These are phyloP conservation scores for Dictyostelium citrinum DNA, from an alignment of 78 protist species.

Conservation along the genomic window DNA sequence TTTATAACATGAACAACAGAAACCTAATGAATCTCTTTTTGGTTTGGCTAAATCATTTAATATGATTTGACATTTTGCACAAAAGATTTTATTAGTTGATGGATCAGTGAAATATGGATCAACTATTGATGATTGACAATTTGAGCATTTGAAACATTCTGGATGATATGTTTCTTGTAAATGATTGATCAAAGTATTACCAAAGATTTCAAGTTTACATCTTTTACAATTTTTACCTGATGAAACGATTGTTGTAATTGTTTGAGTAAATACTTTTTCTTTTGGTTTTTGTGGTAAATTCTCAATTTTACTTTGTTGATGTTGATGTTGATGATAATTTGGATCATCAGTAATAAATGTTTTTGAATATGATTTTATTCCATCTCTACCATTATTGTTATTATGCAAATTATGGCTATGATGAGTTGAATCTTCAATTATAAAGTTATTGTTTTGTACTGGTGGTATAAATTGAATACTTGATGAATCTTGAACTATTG, in stretches of 20 bases:
- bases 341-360: background rate
- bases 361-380: background rate
- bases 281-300: background rate
- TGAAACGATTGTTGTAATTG: conserved; percentile 2
- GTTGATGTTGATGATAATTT: background rate
- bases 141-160: conserved; percentile 10
- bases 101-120: conserved; percentile 34
- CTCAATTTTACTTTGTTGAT: background rate
- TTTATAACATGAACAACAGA: conserved; percentile 30
- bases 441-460: background rate
- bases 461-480: background rate
- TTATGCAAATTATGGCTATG: background rate
- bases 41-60: conserved; percentile 16
- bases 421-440: background rate
- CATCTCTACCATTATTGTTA: background rate
- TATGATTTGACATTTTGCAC: conserved; percentile 34
- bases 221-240: conserved; percentile 10
- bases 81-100: background rate
- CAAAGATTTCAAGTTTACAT: conserved; percentile 3
- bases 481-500: background rate
- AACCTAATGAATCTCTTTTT: conserved; percentile 16
- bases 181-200: background rate
- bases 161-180: background rate
- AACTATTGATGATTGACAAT: background rate
- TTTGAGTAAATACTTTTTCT: background rate